A percentile compares a stretch with the other conserved stretches of the same genome.
Conservation (phyloP, 1,139 yeast species). For the Torulaspora globosa region DNA sequence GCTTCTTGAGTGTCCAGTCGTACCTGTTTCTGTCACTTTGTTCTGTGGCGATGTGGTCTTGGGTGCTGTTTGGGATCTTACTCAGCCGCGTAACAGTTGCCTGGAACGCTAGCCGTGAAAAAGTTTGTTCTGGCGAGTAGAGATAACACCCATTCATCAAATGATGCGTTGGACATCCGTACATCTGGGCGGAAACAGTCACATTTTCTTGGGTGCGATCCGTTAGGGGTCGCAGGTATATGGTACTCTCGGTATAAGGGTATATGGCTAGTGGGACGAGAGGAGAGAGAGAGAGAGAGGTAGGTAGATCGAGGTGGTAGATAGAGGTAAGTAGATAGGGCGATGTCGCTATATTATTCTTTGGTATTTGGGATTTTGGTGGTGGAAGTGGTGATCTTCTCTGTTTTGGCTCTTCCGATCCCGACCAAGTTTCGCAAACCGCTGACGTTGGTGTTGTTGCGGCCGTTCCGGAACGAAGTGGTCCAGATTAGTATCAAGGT, state of each 20-base stretch:
- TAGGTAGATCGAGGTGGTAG: neutral
- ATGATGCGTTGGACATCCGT: neutral
- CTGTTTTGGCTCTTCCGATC: conserved; percentile 77
- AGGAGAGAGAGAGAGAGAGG: neutral
- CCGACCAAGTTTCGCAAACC: conserved; percentile 73
- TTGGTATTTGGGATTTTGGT: conserved; percentile 67
- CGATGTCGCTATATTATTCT: conserved; percentile 35
- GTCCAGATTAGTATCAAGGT: conserved; percentile 78
- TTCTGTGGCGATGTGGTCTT: neutral
- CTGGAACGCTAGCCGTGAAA: too few species aligned
- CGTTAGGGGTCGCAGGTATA: neutral
- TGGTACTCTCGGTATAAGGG: neutral
- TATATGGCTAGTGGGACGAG: neutral
- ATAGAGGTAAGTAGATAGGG: too few species aligned
- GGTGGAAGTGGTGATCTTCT: conserved; percentile 75
- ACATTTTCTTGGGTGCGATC: neutral
- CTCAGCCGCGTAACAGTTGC: neutral
- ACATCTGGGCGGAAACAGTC: neutral
- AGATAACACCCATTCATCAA: conserved; percentile 3
- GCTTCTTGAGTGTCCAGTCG: too few species aligned
- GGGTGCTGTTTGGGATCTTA: neutral
- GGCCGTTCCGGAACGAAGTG: conserved; percentile 67
- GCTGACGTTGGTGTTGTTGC: conserved; percentile 57
- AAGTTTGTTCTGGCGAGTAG: too few species aligned
- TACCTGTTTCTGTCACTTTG: too few species aligned